Conservation (phyloP, 495 filamentous ascomycete species). For the Tuber aestivum region DNA sequence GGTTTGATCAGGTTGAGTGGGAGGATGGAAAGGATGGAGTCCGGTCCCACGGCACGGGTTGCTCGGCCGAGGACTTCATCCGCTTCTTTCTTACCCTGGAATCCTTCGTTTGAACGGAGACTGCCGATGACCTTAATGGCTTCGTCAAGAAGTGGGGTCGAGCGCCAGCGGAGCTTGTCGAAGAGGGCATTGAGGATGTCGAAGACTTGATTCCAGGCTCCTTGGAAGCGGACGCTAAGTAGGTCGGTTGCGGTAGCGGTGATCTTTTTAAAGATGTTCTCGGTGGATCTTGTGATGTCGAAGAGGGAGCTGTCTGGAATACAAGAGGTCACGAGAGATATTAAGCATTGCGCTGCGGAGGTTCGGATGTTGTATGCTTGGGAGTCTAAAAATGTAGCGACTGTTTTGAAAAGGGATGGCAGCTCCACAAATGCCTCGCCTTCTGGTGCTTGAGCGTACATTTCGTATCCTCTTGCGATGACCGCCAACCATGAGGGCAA, state of each 20-base stretch:
- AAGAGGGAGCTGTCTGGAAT: constrained; percentile 71
- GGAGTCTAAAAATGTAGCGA: constrained; percentile 74
- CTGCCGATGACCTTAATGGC: constrained; percentile 76
- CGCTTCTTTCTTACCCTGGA: constrained; percentile 89
- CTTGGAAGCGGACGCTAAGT: constrained; percentile 82
- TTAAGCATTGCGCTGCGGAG: constrained; percentile 88
- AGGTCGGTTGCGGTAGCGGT: constrained; percentile 62
- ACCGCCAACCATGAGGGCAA: constrained; percentile 96
- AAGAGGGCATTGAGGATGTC: constrained; percentile 83
- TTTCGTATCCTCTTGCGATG: constrained; percentile 85
- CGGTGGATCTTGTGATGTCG: constrained; percentile 81
- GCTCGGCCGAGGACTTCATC: constrained; percentile 82
- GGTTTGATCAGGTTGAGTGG: constrained; percentile 79
- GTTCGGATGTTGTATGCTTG: constrained; percentile 84
- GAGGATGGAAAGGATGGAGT: constrained; percentile 67
- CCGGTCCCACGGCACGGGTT: constrained; percentile 80
- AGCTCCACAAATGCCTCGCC: constrained; percentile 85
- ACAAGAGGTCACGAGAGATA: constrained; percentile 84
- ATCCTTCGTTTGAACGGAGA: constrained; percentile 79
- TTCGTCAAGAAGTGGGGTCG: constrained; percentile 65
- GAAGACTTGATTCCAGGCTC: constrained; percentile 93
- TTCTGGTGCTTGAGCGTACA: constrained; percentile 75
- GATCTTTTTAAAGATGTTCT: constrained; percentile 72
- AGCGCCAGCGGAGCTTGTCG: constrained; percentile 76
- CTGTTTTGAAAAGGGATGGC: constrained; percentile 68